Evolutionary conservation across 345 rosid species (phyloP), one percentile per base, ranked within the genome.

Genomic region (Luvunga scandens): DNA sequence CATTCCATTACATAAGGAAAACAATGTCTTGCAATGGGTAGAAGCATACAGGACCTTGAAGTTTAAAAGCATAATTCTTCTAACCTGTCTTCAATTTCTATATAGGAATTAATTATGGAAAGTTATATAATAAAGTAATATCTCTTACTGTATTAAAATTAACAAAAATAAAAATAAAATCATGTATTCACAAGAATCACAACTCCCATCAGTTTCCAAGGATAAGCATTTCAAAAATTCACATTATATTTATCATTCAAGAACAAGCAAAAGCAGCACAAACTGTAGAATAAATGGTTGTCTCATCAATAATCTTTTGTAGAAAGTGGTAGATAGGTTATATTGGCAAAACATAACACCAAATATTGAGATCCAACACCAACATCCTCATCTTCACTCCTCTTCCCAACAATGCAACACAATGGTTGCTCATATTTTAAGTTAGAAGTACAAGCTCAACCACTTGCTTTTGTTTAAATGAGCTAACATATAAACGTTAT

Each of bases 351-450:
- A 50, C 57, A 70, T 74, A 55, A 68, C 63, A 65, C 64, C 79
- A 24, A 34, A 60, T 75, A 28, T 30, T 27, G 24, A 67, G 7
- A 61, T 39, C 36, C 38, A 77, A 81, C 64, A 27, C 71, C 45
- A 34, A 65, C 69, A 21, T 45, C 42, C 69, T 39, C 27, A 18
- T 18, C 30, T 39, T 0, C 39, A 42, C 28, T 10, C 63, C 50
- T 50, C 69, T 45, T 21, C 30, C 61, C 48, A 10, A 19, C 68
- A 16, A 25, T 27, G 34, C 69, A 65, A 75, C 42, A 34, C 65
- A 62, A 50, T 36, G 66, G 64, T 77, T 81, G 78, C 75, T 66
- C 59, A 61, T 28, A 72, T 66, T 76, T 66, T 66, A 50, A 77
- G 80, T 78, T 45, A 31, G 65, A 71, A 60, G 53, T 39, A 68